Base-by-base conservation (phyloP, 331 rosid genomes). In the Pyrus hybrid region DNA sequence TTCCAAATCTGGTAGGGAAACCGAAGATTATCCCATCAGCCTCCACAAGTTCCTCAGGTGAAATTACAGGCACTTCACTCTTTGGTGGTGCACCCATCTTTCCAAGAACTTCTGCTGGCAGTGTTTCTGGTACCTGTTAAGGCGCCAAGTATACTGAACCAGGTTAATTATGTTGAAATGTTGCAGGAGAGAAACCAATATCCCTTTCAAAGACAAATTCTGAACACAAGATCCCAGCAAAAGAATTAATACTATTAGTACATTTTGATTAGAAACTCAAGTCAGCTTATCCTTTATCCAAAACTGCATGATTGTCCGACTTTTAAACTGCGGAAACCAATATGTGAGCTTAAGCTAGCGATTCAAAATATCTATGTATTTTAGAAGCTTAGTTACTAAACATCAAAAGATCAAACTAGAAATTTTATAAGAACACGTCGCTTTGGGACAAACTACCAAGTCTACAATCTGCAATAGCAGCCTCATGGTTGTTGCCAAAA, bases 51-150 rank as follows among this genome's bases (percentile, higher is more conserved):
- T 93, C 87, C 35, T 62, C 37, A 0, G 98, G 91, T 21, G 88
- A 69, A 61, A 91, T 91, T 13, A 85, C 10, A 35, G 96, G 95
- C 23, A 80, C 91, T 70, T 90, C 93, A 72, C 90, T 90, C 87
- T 84, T 93, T 77, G 96, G 88, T 17, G 97, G 91, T 78, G 98
- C 98, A 51, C 88, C 83, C 91, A 93, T 79, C 86, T 93, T 91
- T 29, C 73, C 82, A 20, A 93, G 93, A 17, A 86, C 81, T n/a
- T 88, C 94, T 14, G 84, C 87, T 17, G 84, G 57, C 75, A 90
- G 82, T 56, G 88, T 91, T 81, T 93, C 98, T n/a, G 97, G 87
- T 54, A 93, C 98, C 98, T 93, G 77, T 64, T n/a, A 12, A 73
- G 16, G 41, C 35, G 69, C 29, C 71, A 28, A 54, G 13, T 12